These are phyloP conservation scores for Tulasnella calospora DNA, from an alignment of 768 basidiomycete species.

Conservation along the genomic window DNA sequence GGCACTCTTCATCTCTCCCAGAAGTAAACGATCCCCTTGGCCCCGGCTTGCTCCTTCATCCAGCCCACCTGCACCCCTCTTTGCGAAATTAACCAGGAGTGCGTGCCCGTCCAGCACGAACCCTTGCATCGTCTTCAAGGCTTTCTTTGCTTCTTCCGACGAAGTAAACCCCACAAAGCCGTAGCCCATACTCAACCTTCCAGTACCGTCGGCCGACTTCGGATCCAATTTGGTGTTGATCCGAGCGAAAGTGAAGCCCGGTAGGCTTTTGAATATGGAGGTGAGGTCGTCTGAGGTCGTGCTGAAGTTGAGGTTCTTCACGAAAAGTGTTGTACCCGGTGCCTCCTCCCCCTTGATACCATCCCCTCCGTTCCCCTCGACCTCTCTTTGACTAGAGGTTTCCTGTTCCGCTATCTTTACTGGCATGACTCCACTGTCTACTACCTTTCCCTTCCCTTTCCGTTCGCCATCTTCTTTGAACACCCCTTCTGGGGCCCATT, in stretches of 20 bases:
- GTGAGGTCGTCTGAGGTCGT: slow-evolving; percentile 72
- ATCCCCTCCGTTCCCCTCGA: slow-evolving; percentile 23
- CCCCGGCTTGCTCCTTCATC: slow-evolving; percentile 37
- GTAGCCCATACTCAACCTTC: slow-evolving; percentile 86
- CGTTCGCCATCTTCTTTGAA: slow-evolving; percentile 41
- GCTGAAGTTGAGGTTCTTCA: slow-evolving; percentile 94
- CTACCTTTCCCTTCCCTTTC: slow-evolving; percentile 21
- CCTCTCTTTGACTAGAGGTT: slow-evolving; percentile 28
- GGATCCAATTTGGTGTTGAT: slow-evolving; percentile 68
- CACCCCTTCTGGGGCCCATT: slow-evolving; percentile 85
- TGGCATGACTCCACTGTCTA: slow-evolving; percentile 34
- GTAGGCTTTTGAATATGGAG: slow-evolving; percentile 65
- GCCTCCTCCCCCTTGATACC: slow-evolving; percentile 34
- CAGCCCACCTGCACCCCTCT: slow-evolving; percentile 54
- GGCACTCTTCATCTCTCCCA: slow-evolving; percentile 52
- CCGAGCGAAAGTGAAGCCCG: slow-evolving; percentile 51
- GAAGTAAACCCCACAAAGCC: slow-evolving; percentile 92
- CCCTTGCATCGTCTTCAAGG: slow-evolving; percentile 70
- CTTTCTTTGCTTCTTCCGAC: slow-evolving; percentile 64
- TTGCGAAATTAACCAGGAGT: slow-evolving; percentile 79
- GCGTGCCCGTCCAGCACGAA: slow-evolving; percentile 83
- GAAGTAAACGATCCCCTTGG: neutral
- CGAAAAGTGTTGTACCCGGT: slow-evolving; percentile 74
- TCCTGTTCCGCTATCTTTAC: slow-evolving; percentile 46
- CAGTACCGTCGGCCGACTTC: slow-evolving; percentile 49